Evolutionary conservation across 208 protist species (phyloP).

Genomic region (Vickermania spadyakhi): DNA sequence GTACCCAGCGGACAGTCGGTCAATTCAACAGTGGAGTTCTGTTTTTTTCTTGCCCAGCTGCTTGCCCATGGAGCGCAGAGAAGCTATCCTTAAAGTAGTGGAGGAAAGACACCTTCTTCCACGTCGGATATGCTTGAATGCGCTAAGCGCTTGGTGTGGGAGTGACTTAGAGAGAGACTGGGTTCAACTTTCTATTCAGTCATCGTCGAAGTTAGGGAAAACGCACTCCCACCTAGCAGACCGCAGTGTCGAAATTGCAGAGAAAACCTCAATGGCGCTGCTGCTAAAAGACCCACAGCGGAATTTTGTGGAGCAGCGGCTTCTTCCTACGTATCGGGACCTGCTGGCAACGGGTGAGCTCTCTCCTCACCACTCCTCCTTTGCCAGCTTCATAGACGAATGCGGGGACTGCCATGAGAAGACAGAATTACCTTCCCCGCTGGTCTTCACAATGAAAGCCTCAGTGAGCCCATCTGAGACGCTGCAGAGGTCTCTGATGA

Average conservation of each 20-base stretch:
- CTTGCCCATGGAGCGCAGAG: constrained; percentile 19
- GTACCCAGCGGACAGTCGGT: constrained; percentile 18
- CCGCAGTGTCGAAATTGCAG: not conserved
- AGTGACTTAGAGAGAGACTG: constrained; percentile 55
- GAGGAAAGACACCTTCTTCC: constrained; percentile 25
- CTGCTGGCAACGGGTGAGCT: constrained; percentile 37
- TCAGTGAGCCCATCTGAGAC: constrained; percentile 5
- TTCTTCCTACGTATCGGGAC: constrained; percentile 50
- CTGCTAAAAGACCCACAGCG: constrained; percentile 51
- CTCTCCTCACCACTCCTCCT: constrained; percentile 27
- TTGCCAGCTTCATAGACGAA: constrained; percentile 67
- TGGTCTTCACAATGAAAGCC: constrained; percentile 39
- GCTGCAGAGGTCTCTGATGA: constrained; percentile 17
- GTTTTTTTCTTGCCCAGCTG: constrained; percentile 11
- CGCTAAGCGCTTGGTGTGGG: constrained; percentile 46
- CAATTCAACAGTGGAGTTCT: constrained; percentile 22
- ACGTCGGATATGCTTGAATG: constrained; percentile 35
- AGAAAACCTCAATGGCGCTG: constrained; percentile 10
- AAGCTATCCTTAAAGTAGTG: constrained; percentile 16
- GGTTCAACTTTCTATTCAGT: constrained; percentile 12
- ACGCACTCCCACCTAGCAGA: not conserved
- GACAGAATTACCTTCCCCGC: constrained; percentile 18
- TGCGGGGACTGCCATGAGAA: constrained; percentile 66
- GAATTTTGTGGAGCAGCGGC: constrained; percentile 47
- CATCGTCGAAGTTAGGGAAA: not conserved